Conservation (phyloP, 2,329 filamentous ascomycete species). For the Aspergillus hiratsukae region DNA sequence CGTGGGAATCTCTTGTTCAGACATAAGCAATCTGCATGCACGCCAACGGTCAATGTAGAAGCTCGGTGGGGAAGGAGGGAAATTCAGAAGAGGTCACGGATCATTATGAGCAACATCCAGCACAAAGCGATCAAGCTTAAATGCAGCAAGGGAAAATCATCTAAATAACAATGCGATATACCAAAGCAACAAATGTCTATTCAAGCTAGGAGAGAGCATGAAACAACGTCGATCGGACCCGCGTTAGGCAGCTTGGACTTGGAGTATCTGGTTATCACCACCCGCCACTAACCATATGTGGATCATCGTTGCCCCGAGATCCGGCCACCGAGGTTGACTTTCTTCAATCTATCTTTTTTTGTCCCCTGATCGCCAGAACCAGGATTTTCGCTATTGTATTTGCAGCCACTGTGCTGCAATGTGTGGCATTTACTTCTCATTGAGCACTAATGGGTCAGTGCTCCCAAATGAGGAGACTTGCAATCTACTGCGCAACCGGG, state of each 20-base stretch:
- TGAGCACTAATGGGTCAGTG: slow-evolving; percentile 31
- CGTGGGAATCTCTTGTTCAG: slow-evolving; percentile 25
- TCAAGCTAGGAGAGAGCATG: background rate
- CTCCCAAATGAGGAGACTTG: slow-evolving; percentile 31
- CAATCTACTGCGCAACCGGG: slow-evolving; percentile 36
- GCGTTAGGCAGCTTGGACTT: background rate
- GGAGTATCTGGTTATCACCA: slow-evolving; percentile 46
- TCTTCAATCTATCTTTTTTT: slow-evolving; percentile 4
- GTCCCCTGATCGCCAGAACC: background rate
- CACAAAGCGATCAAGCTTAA: background rate
- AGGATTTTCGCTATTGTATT: background rate
- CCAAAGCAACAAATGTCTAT: background rate
- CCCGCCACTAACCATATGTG: slow-evolving; percentile 11
- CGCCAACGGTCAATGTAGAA: slow-evolving; percentile 11
- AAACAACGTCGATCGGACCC: background rate
- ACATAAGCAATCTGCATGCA: slow-evolving; percentile 44
- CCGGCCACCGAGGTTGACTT: slow-evolving; percentile 9
- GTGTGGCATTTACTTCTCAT: slow-evolving; percentile 52
- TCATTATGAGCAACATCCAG: slow-evolving; percentile 18
- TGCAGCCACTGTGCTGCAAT: slow-evolving; percentile 23
- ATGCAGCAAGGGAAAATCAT: background rate
- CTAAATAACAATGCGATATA: background rate
- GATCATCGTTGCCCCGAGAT: slow-evolving; percentile 33
- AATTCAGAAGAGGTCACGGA: slow-evolving; percentile 22
- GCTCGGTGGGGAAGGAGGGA: slow-evolving; percentile 6